Conservation (phyloP, 345 rosid genomes). For the Noccaea bulbosa region DNA sequence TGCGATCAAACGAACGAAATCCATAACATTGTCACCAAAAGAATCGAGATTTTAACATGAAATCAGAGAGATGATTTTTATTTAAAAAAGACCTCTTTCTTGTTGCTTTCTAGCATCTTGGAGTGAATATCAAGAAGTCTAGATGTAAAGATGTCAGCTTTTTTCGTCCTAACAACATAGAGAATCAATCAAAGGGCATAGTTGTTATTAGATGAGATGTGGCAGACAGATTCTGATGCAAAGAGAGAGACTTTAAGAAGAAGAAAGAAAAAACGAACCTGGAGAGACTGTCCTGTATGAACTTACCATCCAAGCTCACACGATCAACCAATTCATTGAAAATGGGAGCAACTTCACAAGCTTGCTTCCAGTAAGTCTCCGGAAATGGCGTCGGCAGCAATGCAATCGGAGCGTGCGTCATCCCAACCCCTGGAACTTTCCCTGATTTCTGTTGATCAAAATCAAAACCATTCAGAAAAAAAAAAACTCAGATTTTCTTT, state of each 20-base stretch:
- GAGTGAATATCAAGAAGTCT: conserved; percentile 93
- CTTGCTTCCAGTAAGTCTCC: conserved; percentile 69
- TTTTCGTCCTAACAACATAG: conserved; percentile 66
- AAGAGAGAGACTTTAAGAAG: neutral
- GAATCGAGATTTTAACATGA: neutral
- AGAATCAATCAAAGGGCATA: conserved; percentile 21
- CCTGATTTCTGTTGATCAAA: conserved; percentile 72
- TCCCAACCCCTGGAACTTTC: conserved; percentile 85
- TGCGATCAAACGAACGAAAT: conserved; percentile 35
- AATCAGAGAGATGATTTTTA: neutral
- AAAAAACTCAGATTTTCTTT: neutral
- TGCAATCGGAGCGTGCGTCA: conserved; percentile 89
- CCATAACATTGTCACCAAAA: neutral
- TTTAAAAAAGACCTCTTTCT: conserved; percentile 66
- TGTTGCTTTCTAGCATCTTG: conserved; percentile 79
- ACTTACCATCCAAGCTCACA: conserved; percentile 89
- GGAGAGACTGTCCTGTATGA: conserved; percentile 79
- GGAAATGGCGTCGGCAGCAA: conserved; percentile 80
- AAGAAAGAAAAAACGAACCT: conserved; percentile 50
- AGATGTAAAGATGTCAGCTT: conserved; percentile 87
- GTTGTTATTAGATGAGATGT: neutral
- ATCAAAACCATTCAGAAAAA: conserved; percentile 25
- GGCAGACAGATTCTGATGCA: conserved; percentile 11
- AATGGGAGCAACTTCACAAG: conserved; percentile 88
- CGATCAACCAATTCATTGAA: conserved; percentile 94